These are phyloP conservation scores for Pythium biforme DNA, from an alignment of 352 stramenopile species.

Conservation along the genomic window DNA sequence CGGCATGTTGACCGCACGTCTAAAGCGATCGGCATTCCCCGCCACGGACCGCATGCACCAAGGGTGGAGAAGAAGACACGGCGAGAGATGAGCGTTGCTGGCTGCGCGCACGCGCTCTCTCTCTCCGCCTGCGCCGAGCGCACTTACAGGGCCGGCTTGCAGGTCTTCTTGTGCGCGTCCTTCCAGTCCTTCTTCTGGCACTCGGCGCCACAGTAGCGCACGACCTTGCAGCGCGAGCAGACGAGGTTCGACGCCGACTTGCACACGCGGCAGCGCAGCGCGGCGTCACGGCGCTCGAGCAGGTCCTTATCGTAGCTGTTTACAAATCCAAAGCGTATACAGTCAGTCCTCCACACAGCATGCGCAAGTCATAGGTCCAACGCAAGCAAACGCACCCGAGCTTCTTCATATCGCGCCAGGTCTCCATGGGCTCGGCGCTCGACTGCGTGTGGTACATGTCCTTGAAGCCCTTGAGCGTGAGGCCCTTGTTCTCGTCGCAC, in stretches of 20 bases:
- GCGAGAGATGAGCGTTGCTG: too few species aligned
- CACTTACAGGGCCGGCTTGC: slow-evolving; percentile 56
- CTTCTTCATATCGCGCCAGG: slow-evolving; percentile 89
- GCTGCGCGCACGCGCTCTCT: too few species aligned
- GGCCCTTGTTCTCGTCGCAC: slow-evolving; percentile 88
- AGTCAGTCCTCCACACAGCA: slow-evolving; percentile 5
- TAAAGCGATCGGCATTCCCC: too few species aligned
- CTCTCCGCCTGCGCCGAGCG: neutral
- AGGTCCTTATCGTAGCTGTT: slow-evolving; percentile 69
- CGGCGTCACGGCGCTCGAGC: slow-evolving; percentile 65
- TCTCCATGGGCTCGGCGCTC: slow-evolving; percentile 86
- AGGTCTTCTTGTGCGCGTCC: slow-evolving; percentile 80
- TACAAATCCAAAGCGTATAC: neutral
- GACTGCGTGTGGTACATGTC: slow-evolving; percentile 92
- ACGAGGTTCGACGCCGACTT: slow-evolving; percentile 72
- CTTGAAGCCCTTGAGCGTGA: slow-evolving; percentile 89
- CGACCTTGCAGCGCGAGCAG: slow-evolving; percentile 85
- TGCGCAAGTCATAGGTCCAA: neutral
- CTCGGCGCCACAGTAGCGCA: slow-evolving; percentile 84
- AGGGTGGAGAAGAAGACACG: too few species aligned
- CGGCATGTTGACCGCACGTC: too few species aligned
- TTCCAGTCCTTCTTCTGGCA: slow-evolving; percentile 92
- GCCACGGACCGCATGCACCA: too few species aligned
- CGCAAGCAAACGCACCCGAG: slow-evolving; percentile 52
- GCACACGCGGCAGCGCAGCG: slow-evolving; percentile 79